Percentiles rank a stretch among this genome's conserved stretches.
phyloP scores from a whole-genome alignment of 177 flowering plant species.

The Vitis hybrid region DNA sequence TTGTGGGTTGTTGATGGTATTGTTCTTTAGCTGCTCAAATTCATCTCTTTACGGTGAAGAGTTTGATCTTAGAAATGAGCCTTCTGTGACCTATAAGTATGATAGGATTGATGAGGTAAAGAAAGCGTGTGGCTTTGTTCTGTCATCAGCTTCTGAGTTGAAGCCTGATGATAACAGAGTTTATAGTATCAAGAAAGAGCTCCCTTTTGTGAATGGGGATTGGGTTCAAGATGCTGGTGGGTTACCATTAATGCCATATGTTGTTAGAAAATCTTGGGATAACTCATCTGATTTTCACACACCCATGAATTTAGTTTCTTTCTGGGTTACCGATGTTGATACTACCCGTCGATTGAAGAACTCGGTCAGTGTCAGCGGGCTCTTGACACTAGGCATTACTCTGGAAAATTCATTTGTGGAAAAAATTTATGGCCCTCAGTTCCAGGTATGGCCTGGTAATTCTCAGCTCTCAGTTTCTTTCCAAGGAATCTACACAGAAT shows the following conservation, averaged over 20 bases:
- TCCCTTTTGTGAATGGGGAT: conserved; percentile 63
- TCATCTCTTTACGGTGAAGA: conserved; percentile 12
- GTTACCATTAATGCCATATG: conserved; percentile 69
- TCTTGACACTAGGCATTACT: conserved; percentile 48
- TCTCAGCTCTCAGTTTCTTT: conserved; percentile 50
- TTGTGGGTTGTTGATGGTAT: conserved; percentile 18
- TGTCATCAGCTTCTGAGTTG: conserved; percentile 55
- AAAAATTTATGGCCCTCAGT: conserved; percentile 35
- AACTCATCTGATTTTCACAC: conserved; percentile 6
- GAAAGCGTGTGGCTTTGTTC: conserved; percentile 47
- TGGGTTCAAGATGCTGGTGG: conserved; percentile 54
- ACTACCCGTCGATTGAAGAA: conserved; percentile 33
- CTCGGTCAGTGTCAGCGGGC: conserved; percentile 46
- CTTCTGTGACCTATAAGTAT: conserved; percentile 26
- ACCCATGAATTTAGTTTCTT: conserved; percentile 45
- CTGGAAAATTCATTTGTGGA: conserved; percentile 20
- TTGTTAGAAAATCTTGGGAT: conserved; percentile 18
- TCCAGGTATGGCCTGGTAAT: conserved; percentile 53
- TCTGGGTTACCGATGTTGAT: conserved; percentile 54
- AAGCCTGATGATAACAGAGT: conserved; percentile 30
- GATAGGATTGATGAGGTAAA: conserved; percentile 58
- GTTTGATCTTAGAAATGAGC: conserved; percentile 5
- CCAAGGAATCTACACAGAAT: conserved; percentile 76
- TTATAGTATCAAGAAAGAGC: conserved; percentile 36
- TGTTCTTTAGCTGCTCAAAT: conserved; percentile 20